phyloP scores from a whole-genome alignment of 2,329 filamentous ascomycete species.

The Cladophialophora immunda region DNA sequence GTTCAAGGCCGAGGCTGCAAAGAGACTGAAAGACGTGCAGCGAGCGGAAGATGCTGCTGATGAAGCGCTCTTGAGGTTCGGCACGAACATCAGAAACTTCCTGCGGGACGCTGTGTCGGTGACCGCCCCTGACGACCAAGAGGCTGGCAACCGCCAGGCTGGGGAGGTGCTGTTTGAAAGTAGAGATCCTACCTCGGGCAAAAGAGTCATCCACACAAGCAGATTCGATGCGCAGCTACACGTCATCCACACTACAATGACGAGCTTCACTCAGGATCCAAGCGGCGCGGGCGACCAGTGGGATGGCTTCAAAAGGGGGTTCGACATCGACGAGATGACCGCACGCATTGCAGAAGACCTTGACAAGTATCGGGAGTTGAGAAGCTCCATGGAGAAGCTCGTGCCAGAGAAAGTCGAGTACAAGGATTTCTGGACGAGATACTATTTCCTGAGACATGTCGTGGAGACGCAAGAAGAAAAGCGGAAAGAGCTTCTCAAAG shows the following conservation, averaged over 20 bases:
- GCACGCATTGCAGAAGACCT: slow-evolving; percentile 82
- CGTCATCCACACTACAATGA: slow-evolving; percentile 85
- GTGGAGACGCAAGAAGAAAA: slow-evolving; percentile 92
- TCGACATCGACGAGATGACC: slow-evolving; percentile 85
- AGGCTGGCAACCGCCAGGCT: slow-evolving; percentile 47
- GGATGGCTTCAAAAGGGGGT: slow-evolving; percentile 74
- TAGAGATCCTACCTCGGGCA: slow-evolving; percentile 83
- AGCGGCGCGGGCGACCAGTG: slow-evolving; percentile 63
- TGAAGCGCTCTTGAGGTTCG: slow-evolving; percentile 91
- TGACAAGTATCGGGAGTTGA: slow-evolving; percentile 84
- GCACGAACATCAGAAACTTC: slow-evolving; percentile 87
- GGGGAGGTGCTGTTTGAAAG: slow-evolving; percentile 85
- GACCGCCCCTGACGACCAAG: slow-evolving; percentile 70
- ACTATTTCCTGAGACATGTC: slow-evolving; percentile 92
- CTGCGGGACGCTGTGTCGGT: slow-evolving; percentile 90
- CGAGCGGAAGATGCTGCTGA: slow-evolving; percentile 94
- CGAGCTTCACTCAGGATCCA: slow-evolving; percentile 85
- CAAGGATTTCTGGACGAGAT: slow-evolving; percentile 87
- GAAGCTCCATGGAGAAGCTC: slow-evolving; percentile 89
- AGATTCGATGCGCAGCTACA: slow-evolving; percentile 95
- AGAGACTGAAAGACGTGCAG: slow-evolving; percentile 87
- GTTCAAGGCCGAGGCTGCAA: slow-evolving; percentile 78
- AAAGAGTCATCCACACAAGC: slow-evolving; percentile 92
- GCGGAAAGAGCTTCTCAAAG: slow-evolving; percentile 87
- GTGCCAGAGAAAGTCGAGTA: slow-evolving; percentile 96